Percentiles rank a stretch among this genome's conserved stretches.
Conservation (phyloP, 108 stramenopile genomes). For the Cyclotella choctawhatcheeana region DNA sequence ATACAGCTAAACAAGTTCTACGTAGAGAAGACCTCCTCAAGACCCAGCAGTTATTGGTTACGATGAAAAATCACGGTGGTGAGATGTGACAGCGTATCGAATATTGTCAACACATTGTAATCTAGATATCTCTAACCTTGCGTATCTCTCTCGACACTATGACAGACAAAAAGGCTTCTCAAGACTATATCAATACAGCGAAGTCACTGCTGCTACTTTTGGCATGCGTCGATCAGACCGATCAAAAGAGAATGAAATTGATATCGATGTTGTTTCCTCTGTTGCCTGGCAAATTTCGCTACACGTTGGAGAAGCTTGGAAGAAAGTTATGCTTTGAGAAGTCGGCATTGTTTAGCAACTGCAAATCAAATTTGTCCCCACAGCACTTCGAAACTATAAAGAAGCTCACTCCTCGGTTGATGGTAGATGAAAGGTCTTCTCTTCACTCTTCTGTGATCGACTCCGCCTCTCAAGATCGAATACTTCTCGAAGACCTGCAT, state of each 20-base stretch:
- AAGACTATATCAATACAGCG: constrained; percentile 35
- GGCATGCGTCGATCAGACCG: constrained; percentile 13
- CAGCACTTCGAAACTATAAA: constrained; percentile 39
- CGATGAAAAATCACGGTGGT: constrained; percentile 70
- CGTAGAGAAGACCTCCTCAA: constrained; percentile 56
- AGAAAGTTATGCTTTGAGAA: constrained; percentile 46
- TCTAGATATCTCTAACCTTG: neutral
- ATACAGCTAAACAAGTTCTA: constrained; percentile 36
- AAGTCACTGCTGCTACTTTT: constrained; percentile 39
- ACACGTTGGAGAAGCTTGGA: constrained; percentile 55
- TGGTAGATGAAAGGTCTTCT: constrained; percentile 26
- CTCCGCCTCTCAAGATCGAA: constrained; percentile 21
- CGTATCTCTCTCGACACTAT: neutral
- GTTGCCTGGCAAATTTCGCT: constrained; percentile 56
- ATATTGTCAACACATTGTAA: neutral
- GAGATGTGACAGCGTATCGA: constrained; percentile 8
- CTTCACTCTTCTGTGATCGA: neutral
- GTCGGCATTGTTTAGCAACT: constrained; percentile 39
- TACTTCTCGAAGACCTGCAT: constrained; percentile 30
- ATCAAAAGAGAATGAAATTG: constrained; percentile 44
- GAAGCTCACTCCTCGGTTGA: constrained; percentile 20
- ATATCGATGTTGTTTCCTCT: constrained; percentile 64
- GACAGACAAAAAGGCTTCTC: constrained; percentile 19
- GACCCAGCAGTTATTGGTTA: constrained; percentile 60
- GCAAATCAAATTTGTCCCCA: constrained; percentile 32